Base-by-base conservation (phyloP, 73 alveolate species). In the Uronychia setigera region DNA sequence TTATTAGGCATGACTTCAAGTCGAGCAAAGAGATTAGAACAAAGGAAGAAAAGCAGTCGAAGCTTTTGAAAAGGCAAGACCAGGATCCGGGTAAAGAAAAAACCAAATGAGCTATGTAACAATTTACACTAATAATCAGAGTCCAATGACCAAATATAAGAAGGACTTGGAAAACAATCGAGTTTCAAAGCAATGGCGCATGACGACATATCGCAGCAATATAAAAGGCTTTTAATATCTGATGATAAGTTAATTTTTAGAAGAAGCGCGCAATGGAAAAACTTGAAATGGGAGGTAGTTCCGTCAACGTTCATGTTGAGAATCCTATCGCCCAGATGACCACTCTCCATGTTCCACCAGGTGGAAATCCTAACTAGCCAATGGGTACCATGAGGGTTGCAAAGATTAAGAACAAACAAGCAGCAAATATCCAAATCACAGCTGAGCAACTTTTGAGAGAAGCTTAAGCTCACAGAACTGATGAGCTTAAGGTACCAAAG, bases 361-460 rank as follows among this genome's bases (percentile, higher is more conserved):
- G 60, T 26, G 58, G 82, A 29, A 19, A 58, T 19, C 67, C 67
- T 19, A 46, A 46, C 67, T 19, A 81, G 34, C 77, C 88, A 33
- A 58, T 81, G 79, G 95, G 95, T 1, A 74, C 78, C 46, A 93
- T 94, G 91, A 85, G 97, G 86, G 92, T 96, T 11, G 96, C 99
- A n/a, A 83, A 94, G 67, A 92, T 92, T 58, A 86, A 94, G 88
- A 97, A 98, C 85, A 97, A 97, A 84, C 93, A 97, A 32, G 98
- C 99, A 0, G 98, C 99, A 35, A 96, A 92, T 80, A 91, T 97
- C 35, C 98, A 98, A 92, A 97, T 98, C 78, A 96, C 99, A 32
- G 99, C 99, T 0, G 99, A 98, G 82, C 96, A 98, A 93, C 96
- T 98, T 28, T 91, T 98, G 60, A 84, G 98, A 85, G 99, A 98